Evolutionary conservation across 441 rosid genomes (phyloP).

Genomic region (Gossypium davidsonii): DNA sequence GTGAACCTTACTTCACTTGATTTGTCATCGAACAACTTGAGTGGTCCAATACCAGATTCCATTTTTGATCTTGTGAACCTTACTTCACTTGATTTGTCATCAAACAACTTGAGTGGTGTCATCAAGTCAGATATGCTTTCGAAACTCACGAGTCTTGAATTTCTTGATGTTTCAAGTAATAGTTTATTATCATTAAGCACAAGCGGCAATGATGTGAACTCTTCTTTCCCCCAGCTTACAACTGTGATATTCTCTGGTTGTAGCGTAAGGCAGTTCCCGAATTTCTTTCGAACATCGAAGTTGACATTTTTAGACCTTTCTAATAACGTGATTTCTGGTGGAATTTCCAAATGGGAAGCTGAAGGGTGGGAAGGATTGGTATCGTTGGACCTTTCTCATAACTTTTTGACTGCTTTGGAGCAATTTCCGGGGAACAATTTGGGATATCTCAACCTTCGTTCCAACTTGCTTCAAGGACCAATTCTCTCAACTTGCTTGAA

Average conservation of each 20-base stretch:
- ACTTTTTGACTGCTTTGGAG: not conserved
- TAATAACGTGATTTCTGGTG: not conserved
- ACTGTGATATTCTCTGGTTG: not conserved
- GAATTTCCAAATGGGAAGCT: not conserved
- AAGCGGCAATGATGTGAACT: not conserved
- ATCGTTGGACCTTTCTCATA: not conserved
- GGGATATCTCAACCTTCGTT: slow-evolving; percentile 5
- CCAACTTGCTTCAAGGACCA: slow-evolving; percentile 10
- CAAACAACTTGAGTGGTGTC: not conserved
- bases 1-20: too few species aligned
- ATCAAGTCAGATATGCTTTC: slow-evolving; percentile 1
- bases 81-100: not conserved
- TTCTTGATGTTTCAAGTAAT: slow-evolving; percentile 17
- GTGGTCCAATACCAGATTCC: not conserved
- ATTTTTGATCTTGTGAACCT: not conserved
- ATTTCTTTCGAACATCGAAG: not conserved
- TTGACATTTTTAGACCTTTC: not conserved
- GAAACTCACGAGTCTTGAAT: not conserved
- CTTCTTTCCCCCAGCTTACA: not conserved
- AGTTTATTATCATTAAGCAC: not conserved
- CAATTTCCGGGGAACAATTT: slow-evolving; percentile 7
- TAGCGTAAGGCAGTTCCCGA: not conserved
- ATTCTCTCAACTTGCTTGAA: not conserved
- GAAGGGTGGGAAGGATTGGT: not conserved
- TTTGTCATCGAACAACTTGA: too few species aligned